Conservation (phyloP, 2,329 filamentous ascomycete species). For the Microcera coccophila region DNA sequence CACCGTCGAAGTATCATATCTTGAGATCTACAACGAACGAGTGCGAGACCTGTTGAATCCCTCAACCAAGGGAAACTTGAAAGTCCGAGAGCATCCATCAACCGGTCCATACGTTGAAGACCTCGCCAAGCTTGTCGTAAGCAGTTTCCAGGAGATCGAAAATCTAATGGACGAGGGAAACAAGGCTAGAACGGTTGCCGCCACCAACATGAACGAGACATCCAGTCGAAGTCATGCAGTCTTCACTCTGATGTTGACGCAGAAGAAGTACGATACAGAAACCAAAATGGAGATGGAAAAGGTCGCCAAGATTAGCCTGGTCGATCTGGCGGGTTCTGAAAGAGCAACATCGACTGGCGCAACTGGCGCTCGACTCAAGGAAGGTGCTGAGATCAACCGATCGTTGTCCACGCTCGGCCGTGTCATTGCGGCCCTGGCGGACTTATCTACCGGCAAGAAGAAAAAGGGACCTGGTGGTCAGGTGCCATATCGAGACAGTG, state of each 20-base stretch:
- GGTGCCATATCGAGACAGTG: conserved; percentile 95
- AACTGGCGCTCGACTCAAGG: conserved; percentile 89
- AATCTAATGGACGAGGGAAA: conserved; percentile 99
- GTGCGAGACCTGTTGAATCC: conserved; percentile 95
- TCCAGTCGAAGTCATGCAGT: conserved; percentile 97
- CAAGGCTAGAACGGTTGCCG: conserved; percentile 94
- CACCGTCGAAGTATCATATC: conserved; percentile 95
- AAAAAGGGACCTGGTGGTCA: conserved; percentile 63
- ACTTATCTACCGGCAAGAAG: conserved; percentile 80
- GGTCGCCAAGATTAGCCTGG: conserved; percentile 94
- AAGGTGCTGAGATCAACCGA: conserved; percentile 97
- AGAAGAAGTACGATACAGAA: conserved; percentile 85
- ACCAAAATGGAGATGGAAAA: conserved; percentile 98
- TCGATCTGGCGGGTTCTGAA: conserved; percentile 96
- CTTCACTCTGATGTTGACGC: conserved; percentile 91
- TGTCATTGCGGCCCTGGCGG: conserved; percentile 93
- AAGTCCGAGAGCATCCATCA: conserved; percentile 95
- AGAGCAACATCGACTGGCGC: conserved; percentile 95
- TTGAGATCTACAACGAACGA: conserved; percentile 98
- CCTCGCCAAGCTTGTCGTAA: conserved; percentile 88
- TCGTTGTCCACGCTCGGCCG: conserved; percentile 93
- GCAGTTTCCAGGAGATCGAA: conserved; percentile 92
- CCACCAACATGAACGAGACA: conserved; percentile 99
- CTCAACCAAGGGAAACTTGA: conserved; percentile 90
- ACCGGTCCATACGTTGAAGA: conserved; percentile 98